Conservation (phyloP, 2,329 filamentous ascomycete species). For the Simplicillium aogashimaense region DNA sequence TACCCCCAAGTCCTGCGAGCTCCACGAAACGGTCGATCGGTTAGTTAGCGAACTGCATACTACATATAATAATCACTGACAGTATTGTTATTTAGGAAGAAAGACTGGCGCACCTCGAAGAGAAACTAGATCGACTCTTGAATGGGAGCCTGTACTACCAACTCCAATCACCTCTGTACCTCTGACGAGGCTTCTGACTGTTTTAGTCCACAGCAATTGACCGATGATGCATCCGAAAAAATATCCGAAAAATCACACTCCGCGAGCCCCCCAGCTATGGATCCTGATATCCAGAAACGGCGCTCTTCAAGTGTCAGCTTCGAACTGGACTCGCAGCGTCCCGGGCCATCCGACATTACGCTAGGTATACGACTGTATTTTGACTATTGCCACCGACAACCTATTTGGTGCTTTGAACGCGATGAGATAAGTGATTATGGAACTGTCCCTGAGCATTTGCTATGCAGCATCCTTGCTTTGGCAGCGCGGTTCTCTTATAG, state of each 20-base stretch:
- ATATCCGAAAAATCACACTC: conserved; percentile 24
- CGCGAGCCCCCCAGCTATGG: conserved; percentile 15
- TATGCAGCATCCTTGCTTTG: conserved; percentile 28
- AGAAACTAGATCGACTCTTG: conserved; percentile 40
- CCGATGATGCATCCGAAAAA: conserved; percentile 17
- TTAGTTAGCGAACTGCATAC: conserved; percentile 15
- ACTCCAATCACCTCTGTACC: too few species aligned
- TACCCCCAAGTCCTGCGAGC: conserved; percentile 28
- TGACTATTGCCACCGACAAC: conserved; percentile 31
- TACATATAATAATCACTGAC: not conserved
- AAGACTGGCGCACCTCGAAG: conserved; percentile 38
- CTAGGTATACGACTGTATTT: conserved; percentile 28
- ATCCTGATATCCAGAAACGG: conserved; percentile 1
- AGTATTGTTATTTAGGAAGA: conserved; percentile 27
- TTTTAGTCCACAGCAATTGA: conserved; percentile 15
- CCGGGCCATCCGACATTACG: conserved; percentile 20
- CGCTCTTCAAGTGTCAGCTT: conserved; percentile 14
- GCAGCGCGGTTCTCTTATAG: conserved; percentile 27
- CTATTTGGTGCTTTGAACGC: conserved; percentile 34
- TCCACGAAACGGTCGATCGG: conserved; percentile 30
- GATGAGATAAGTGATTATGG: conserved; percentile 25
- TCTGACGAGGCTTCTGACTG: not conserved
- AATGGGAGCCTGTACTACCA: conserved; percentile 20
- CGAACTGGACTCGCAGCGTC: conserved; percentile 17
- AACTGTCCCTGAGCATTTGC: conserved; percentile 27